Conservation (phyloP, 2,329 filamentous ascomycete genomes). For the Xylariaceae sp. region DNA sequence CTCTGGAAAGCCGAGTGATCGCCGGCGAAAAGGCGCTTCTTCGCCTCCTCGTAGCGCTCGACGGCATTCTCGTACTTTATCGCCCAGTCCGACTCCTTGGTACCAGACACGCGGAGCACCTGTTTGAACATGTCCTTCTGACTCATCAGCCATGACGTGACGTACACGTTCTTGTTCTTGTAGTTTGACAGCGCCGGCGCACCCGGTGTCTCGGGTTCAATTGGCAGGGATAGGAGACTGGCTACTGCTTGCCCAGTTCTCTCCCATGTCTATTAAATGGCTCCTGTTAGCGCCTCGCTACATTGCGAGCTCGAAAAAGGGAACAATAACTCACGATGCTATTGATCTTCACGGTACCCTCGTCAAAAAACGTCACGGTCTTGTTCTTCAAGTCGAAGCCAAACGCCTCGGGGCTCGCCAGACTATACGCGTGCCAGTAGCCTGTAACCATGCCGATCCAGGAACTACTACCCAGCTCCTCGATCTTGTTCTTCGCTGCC, state of each 20-base stretch:
- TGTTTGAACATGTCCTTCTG: conserved; percentile 71
- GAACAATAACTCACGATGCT: conserved; percentile 53
- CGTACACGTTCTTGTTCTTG: conserved; percentile 56
- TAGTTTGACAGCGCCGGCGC: conserved; percentile 51
- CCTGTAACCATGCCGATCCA: conserved; percentile 54
- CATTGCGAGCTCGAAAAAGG: conserved; percentile 52
- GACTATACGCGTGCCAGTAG: conserved; percentile 63
- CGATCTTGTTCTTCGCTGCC: conserved; percentile 46
- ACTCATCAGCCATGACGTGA: conserved; percentile 63
- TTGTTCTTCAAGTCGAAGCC: conserved; percentile 57
- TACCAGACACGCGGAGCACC: conserved; percentile 64
- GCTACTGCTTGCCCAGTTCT: conserved; percentile 58
- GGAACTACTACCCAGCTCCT: conserved; percentile 47
- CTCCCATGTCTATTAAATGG: conserved; percentile 31
- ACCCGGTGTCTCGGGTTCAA: conserved; percentile 44
- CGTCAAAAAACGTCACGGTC: conserved; percentile 57
- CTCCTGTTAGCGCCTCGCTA: neutral
- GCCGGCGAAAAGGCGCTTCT: conserved; percentile 52
- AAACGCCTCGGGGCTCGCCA: conserved; percentile 49
- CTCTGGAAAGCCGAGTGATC: conserved; percentile 53
- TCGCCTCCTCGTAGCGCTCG: conserved; percentile 57
- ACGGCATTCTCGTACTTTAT: conserved; percentile 55
- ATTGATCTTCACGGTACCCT: conserved; percentile 63
- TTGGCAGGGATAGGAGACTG: conserved; percentile 55
- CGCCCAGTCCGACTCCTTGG: conserved; percentile 65